These are phyloP conservation scores for Barnettozyma californica DNA, from an alignment of 805 yeast species.

Conservation along the genomic window DNA sequence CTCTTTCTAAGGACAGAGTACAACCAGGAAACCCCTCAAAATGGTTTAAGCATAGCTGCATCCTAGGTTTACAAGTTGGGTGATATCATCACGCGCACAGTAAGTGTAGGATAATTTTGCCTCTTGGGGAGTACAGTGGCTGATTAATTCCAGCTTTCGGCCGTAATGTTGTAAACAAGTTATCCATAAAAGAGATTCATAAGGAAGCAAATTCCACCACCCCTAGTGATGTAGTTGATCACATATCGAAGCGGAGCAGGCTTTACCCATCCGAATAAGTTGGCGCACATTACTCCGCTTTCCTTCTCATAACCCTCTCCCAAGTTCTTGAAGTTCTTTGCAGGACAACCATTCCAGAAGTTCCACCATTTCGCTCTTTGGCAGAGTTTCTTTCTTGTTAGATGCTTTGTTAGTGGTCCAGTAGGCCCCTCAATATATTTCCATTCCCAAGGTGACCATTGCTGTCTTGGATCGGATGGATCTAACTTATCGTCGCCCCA, in stretches of 20 bases:
- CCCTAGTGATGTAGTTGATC: constrained; percentile 50
- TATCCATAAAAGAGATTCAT: constrained; percentile 47
- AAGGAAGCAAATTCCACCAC: constrained; percentile 54
- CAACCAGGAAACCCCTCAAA: too few species aligned
- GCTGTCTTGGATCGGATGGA: constrained; percentile 71
- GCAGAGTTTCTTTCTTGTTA: constrained; percentile 66
- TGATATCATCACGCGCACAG: too few species aligned
- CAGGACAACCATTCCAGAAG: constrained; percentile 74
- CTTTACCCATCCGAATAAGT: constrained; percentile 45
- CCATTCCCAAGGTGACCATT: constrained; percentile 86
- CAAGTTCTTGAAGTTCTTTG: constrained; percentile 64
- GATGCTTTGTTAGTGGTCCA: constrained; percentile 81
- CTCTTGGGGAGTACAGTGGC: too few species aligned
- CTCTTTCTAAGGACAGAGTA: too few species aligned
- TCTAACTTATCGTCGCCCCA: constrained; percentile 86
- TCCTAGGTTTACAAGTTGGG: too few species aligned
- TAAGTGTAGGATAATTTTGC: too few species aligned
- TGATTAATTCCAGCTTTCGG: too few species aligned
- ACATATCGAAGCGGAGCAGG: constrained; percentile 47
- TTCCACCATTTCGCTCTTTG: constrained; percentile 93
- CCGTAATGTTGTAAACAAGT: neutral
- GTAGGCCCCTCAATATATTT: constrained; percentile 87
- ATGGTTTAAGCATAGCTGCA: too few species aligned
- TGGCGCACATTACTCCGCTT: constrained; percentile 75
- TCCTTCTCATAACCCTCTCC: constrained; percentile 90